A percentile compares a stretch with the other conserved stretches of the same genome.
Conservation (phyloP, 768 basidiomycete species). For the Ephemerocybe angulata region DNA sequence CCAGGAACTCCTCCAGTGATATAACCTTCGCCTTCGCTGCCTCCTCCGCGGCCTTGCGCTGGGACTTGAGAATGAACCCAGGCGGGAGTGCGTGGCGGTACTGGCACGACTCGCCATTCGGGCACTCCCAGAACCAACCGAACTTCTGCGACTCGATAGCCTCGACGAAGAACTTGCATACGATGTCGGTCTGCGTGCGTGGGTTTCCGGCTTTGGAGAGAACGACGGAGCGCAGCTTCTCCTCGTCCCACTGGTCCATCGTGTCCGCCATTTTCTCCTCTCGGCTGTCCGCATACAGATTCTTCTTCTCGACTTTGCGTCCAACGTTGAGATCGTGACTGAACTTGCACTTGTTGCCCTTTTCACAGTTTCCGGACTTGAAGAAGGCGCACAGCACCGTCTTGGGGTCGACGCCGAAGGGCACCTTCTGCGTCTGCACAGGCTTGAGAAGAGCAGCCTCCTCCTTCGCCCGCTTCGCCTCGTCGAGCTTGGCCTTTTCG, state of each 20-base stretch:
- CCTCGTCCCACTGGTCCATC: slow-evolving; percentile 98
- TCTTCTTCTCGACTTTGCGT: slow-evolving; percentile 92
- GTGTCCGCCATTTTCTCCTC: slow-evolving; percentile 84
- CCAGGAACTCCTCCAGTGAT: slow-evolving; percentile 93
- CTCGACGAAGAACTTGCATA: slow-evolving; percentile 96
- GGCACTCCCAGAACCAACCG: slow-evolving; percentile 97
- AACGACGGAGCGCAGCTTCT: slow-evolving; percentile 86
- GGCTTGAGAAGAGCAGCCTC: slow-evolving; percentile 81
- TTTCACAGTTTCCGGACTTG: slow-evolving; percentile 91
- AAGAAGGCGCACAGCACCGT: slow-evolving; percentile 88
- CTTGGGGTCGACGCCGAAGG: slow-evolving; percentile 96
- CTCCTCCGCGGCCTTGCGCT: slow-evolving; percentile 88
- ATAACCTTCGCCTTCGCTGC: slow-evolving; percentile 87
- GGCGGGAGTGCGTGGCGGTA: slow-evolving; percentile 95
- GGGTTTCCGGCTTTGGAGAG: slow-evolving; percentile 86
- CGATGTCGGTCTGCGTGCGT: slow-evolving; percentile 91
- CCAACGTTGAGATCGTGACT: slow-evolving; percentile 89
- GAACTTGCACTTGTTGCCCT: slow-evolving; percentile 95
- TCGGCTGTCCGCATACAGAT: slow-evolving; percentile 84
- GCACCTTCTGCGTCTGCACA: slow-evolving; percentile 79
- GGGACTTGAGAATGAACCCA: slow-evolving; percentile 92
- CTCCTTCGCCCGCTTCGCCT: slow-evolving; percentile 81
- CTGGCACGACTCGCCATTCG: slow-evolving; percentile 80
- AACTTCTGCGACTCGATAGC: slow-evolving; percentile 93
- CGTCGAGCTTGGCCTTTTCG: slow-evolving; percentile 71